Conservation (phyloP, 108 stramenopile genomes). For the Cyclotella baltica region DNA sequence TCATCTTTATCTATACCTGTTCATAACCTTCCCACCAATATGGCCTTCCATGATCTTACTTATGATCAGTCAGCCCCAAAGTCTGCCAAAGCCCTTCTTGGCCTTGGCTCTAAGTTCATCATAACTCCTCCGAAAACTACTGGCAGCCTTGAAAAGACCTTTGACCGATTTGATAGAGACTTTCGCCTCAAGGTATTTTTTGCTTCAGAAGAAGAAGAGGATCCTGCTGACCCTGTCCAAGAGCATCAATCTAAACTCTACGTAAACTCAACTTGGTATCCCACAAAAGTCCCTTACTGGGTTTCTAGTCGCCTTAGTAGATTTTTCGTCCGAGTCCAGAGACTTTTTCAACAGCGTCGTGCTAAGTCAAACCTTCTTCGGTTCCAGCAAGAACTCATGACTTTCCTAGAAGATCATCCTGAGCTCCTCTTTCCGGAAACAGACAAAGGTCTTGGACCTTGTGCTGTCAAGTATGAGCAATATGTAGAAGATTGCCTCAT, state of each 20-base stretch:
- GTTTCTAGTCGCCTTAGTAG: not conserved
- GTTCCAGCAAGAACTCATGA: not conserved
- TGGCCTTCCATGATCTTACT: constrained; percentile 9
- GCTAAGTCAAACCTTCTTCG: constrained; percentile 6
- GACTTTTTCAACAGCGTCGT: not conserved
- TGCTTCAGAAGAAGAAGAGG: not conserved
- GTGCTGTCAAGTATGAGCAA: not conserved
- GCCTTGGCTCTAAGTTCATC: constrained; percentile 8
- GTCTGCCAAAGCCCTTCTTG: not conserved
- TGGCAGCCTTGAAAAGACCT: not conserved
- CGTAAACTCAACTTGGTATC: not conserved
- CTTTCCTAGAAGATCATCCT: not conserved
- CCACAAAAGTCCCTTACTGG: not conserved
- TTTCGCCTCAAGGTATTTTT: not conserved
- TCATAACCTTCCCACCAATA: not conserved
- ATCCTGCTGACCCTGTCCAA: not conserved
- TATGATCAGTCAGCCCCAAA: not conserved
- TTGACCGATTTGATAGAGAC: not conserved
- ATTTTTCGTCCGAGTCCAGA: not conserved
- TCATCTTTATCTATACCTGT: no score
- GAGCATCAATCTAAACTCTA: not conserved
- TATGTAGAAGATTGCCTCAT: constrained; percentile 7
- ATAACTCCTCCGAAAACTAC: not conserved
- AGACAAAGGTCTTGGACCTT: constrained; percentile 5
- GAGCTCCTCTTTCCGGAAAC: not conserved